Evolutionary conservation across 192 early-diverging fungal species (phyloP), one percentile per base, ranked within the genome.

Genomic region (Funneliformis mosseae): DNA sequence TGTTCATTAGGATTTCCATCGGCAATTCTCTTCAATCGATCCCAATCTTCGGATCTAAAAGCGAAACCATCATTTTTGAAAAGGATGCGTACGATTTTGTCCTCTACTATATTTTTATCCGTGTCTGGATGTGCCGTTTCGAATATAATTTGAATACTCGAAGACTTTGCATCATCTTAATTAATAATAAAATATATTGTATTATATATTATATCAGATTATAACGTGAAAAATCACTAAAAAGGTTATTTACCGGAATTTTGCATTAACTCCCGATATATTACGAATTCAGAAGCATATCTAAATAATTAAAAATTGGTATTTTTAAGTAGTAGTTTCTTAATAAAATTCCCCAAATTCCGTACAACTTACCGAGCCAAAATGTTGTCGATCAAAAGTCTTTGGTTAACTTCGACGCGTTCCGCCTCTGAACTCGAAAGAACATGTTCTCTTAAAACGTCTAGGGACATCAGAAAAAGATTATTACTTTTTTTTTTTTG

Each of bases 351-450:
- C 3, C 42, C 3, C 42, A 9, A 45, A 45, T 45, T 9, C 43
- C 43, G 5, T 45, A 45, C 9, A 45, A 45, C 43, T 50, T 81
- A 88, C 87, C 91, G 84, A 18, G 94, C 95, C 10, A 97, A 86
- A 63, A 96, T 95, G 87, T 97, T 97, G 83, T 97, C 96, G 77
- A 97, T 95, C 28, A 97, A 85, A 85, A 94, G 94, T 21, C 96
- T 86, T 83, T 96, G 95, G 84, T 97, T 96, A 1, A 96, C 88
- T 84, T 90, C 89, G 6, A 90, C 89, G 28, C 84, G 89, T 82
- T 95, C 94, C 80, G 94, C 92, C 5, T 80, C 81, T 12, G 63
- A 74, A 68, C 78, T 81, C 6, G 84, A 83, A 73, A 90, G 74
- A 23, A 91, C 83, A 60, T 84, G 82, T 16, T 84, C 82, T 62